Percentiles rank a stretch among this genome's conserved stretches.
Conservation (phyloP, 768 basidiomycete genomes). For the Agrocybe pediades region DNA sequence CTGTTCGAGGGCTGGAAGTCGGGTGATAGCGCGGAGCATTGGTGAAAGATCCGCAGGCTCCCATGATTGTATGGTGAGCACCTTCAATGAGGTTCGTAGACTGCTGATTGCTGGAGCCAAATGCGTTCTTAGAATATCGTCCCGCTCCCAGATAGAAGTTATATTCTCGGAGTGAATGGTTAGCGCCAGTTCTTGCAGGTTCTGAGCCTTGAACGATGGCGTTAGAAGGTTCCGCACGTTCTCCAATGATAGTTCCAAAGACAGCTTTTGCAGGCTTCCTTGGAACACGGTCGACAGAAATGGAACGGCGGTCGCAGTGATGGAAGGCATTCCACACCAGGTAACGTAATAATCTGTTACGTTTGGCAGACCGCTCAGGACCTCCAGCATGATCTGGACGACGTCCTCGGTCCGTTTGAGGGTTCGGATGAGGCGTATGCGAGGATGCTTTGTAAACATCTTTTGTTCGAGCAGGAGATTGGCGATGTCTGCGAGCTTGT, state of each 20-base stretch:
- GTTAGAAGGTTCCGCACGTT: conserved; percentile 36
- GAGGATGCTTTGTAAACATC: conserved; percentile 23
- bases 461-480: conserved; percentile 34
- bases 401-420: conserved; percentile 39
- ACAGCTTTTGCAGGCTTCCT: conserved; percentile 38
- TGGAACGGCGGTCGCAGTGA: conserved; percentile 25
- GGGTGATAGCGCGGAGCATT: conserved; percentile 35
- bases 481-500: conserved; percentile 33
- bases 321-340: conserved; percentile 43
- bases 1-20: conserved; percentile 34
- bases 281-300: conserved; percentile 38
- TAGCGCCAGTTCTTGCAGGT: conserved; percentile 43
- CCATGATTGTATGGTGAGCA: conserved; percentile 42
- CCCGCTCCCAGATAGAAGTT: conserved; percentile 21
- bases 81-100: conserved; percentile 35
- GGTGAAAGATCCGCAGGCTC: conserved; percentile 46
- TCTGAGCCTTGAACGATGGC: conserved; percentile 28
- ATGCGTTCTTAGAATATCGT: conserved; percentile 32
- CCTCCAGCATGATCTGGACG: conserved; percentile 40
- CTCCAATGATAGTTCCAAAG: conserved; percentile 45
- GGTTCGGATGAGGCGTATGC: conserved; percentile 27
- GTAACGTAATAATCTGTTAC: conserved; percentile 52
- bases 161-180: conserved; percentile 41
- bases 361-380: conserved; percentile 44
- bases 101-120: conserved; percentile 41